Base-by-base conservation (phyloP, 306 rosid species). In the Glycine tomentella region DNA sequence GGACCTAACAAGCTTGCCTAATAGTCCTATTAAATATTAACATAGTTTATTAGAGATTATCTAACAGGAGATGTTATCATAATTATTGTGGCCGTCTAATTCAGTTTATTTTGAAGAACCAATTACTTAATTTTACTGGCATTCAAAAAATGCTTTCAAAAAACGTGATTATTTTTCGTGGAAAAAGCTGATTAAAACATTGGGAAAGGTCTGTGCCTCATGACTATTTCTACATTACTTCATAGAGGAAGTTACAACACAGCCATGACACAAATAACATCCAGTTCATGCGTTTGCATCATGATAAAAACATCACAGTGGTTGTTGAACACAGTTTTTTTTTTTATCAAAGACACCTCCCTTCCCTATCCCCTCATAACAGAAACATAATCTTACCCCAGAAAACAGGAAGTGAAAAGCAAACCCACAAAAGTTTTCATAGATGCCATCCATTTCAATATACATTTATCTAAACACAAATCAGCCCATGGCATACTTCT, bases 401-500 rank as follows among this genome's bases (percentile, higher is more conserved):
- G 51, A 64, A 66, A 75, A 80, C 78, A 40, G 57, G 44, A 55
- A 75, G 77, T 74, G 80, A 80, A 67, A 56, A 83, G 70, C 72
- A 77, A 76, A 83, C 13, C 64, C 76, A 64, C 75, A 81, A 86
- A 38, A 76, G 63, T 83, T 25, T 76, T 72, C 75, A 72, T 62
- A 80, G 65, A 61, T 59, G 64, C 36, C 69, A 55, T 49, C 25
- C 74, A 63, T 79, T 36, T 69, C 45, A 77, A 66, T 79, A 44
- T 80, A 80, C 82, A 74, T 52, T 52, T 44, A 7, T 76, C 75
- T 9, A 69, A 75, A 72, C 66, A 72, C 34, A 58, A 46, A 79
- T 84, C 86, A 84, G 79, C 89, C 92, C 96, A 91, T 91, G 72
- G 96, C 93, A 72, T 91, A 89, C 87, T 91, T 91, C 80, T 89